A percentile compares a stretch with the other conserved stretches of the same genome.
Evolutionary conservation across 2,329 filamentous ascomycete genomes (phyloP).

Genomic region (Hypomyces perniciosus): DNA sequence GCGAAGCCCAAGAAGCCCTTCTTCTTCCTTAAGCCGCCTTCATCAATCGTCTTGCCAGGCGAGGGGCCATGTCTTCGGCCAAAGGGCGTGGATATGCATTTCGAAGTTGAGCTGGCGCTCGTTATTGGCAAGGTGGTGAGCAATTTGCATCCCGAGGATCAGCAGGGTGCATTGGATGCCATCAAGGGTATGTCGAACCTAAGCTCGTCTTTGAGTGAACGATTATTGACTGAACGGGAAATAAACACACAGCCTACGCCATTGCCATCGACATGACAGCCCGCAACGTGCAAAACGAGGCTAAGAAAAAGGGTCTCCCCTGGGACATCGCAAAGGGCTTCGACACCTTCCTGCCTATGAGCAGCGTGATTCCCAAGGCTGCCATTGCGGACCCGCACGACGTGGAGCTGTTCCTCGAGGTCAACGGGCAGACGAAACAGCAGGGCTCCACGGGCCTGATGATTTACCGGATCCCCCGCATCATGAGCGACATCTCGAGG

Average conservation of each 20-base stretch:
- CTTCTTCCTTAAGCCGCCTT: conserved; percentile 96
- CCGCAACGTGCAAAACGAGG: conserved; percentile 90
- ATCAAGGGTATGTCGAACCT: conserved; percentile 59
- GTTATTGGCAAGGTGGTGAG: conserved; percentile 76
- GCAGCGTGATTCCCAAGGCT: conserved; percentile 71
- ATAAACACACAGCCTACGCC: conserved; percentile 62
- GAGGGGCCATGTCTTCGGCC: conserved; percentile 77
- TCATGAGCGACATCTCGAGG: conserved; percentile 84
- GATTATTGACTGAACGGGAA: not conserved
- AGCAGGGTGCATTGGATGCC: conserved; percentile 69
- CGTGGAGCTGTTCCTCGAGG: conserved; percentile 75
- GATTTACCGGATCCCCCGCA: conserved; percentile 83
- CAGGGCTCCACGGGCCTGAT: conserved; percentile 87
- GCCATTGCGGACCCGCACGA: conserved; percentile 82
- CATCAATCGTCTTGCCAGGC: conserved; percentile 73
- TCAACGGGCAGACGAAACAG: conserved; percentile 76
- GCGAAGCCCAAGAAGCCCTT: conserved; percentile 88
- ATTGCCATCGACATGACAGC: conserved; percentile 96
- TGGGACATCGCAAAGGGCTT: conserved; percentile 98
- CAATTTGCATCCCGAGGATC: conserved; percentile 70
- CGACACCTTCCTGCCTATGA: conserved; percentile 91
- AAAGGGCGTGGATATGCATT: conserved; percentile 78
- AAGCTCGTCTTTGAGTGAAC: not conserved
- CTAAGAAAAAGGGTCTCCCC: conserved; percentile 88
- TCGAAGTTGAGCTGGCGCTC: conserved; percentile 89